Base-by-base conservation (phyloP, 1,139 yeast genomes). In the Geotrichum citri-aurantii region DNA sequence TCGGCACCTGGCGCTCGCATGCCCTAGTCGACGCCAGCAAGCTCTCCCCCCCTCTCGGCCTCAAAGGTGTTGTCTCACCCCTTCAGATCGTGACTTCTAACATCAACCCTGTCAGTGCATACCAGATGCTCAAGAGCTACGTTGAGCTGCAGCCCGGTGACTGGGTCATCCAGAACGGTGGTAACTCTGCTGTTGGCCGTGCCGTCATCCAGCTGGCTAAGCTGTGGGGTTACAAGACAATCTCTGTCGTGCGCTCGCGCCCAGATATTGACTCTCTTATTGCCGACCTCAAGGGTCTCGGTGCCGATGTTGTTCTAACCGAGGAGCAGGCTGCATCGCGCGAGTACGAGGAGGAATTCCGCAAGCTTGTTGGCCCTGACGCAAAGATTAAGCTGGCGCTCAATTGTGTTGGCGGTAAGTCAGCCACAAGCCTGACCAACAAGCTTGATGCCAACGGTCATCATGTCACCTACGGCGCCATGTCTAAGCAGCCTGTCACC, bases 91-190 rank as follows among this genome's bases (percentile, higher is more conserved):
- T 54, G 7, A 59, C 61, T n/a, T 50, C 59, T 10, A 56, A 52
- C 10, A 97, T 95, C 56, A 93, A 93, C 71, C 98, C 99, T 1
- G 81, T 88, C 61, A 89, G 97, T 8, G 99, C 99, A 0, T 89
- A 84, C 68, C 89, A 90, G 73, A 81, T 95, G 88, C 85, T 93
- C 62, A 85, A 86, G 29, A 81, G 85, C 70, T 89, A 82, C 69
- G 81, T 79, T 53, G 78, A 83, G 54, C 79, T 88, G 72, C 65
- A 75, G 54, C 69, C 84, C 2, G 93, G 92, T 11, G 97, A 93
- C 72, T 95, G 97, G 97, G 82, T 93, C 66, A 84, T 95, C 64
- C 99, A 93, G 74, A 93, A 93, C 69, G 99, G 97, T 46, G 98
- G 97, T 48, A 93, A 90, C 65, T 89, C 97, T 7, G 96, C 95